Evolutionary conservation across 441 rosid genomes (phyloP).

Genomic region (Metrosideros polymorpha): DNA sequence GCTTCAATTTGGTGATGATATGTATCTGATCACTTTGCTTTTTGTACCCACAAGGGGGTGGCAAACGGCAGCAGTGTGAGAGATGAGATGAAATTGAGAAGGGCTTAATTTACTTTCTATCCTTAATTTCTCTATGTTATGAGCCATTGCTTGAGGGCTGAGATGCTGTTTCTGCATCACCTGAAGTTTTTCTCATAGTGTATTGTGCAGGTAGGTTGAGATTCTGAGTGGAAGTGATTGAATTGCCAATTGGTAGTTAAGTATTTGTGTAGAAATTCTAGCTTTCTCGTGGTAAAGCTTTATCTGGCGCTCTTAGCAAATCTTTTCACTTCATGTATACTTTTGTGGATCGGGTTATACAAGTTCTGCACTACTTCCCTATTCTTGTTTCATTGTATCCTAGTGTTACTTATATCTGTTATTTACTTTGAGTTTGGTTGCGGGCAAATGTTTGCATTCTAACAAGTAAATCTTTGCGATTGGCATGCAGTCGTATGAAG

Average conservation of each 20-base stretch:
- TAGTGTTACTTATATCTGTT: neutral
- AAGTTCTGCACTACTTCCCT: neutral
- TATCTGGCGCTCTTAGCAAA: neutral
- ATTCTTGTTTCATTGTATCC: neutral
- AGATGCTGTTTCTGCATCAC: neutral
- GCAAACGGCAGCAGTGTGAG: neutral
- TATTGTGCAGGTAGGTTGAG: neutral
- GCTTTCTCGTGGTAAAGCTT: neutral
- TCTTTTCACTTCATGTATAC: neutral
- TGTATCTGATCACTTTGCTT: neutral
- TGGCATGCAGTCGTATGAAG: constrained; percentile 80
- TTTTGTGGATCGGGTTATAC: neutral
- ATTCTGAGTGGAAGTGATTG: neutral
- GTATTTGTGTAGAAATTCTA: neutral
- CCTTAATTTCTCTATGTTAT: neutral
- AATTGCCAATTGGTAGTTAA: neutral
- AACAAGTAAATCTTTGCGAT: neutral
- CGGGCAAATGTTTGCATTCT: neutral
- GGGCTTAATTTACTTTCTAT: neutral
- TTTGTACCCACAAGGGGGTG: neutral
- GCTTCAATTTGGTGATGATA: neutral
- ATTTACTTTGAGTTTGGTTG: neutral
- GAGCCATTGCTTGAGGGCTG: neutral
- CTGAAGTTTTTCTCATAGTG: neutral
- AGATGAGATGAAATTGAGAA: neutral